These are phyloP conservation scores for Rasamsonia emersonii DNA, from an alignment of 2,329 filamentous ascomycete genomes.

Conservation along the genomic window DNA sequence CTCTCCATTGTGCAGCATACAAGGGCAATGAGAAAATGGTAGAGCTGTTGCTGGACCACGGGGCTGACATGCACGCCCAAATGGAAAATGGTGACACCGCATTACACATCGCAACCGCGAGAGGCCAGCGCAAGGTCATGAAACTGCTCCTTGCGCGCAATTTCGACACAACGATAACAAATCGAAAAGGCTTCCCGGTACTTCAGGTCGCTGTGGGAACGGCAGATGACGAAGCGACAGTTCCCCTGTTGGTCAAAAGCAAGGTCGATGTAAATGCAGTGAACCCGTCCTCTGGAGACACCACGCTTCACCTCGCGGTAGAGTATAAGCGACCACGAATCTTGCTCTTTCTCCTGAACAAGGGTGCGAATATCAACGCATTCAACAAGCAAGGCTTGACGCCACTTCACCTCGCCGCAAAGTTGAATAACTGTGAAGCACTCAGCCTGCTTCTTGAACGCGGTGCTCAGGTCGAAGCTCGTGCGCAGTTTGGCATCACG, in stretches of 20 bases:
- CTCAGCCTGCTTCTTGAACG: constrained; percentile 19
- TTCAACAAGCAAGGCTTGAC: constrained; percentile 18
- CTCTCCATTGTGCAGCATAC: constrained; percentile 22
- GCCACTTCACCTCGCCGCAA: constrained; percentile 20
- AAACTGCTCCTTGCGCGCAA: constrained; percentile 14
- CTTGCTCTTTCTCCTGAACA: constrained; percentile 20
- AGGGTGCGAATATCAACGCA: constrained; percentile 17
- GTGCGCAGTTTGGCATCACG: constrained; percentile 15
- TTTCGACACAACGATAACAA: constrained; percentile 12
- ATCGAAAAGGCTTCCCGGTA: constrained; percentile 13
- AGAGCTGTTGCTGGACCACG: constrained; percentile 18
- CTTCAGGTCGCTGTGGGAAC: constrained; percentile 23
- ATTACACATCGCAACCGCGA: constrained; percentile 19
- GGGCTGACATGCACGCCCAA: constrained; percentile 18
- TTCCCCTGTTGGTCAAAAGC: constrained; percentile 22
- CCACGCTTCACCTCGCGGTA: constrained; percentile 21
- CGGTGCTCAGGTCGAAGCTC: constrained; percentile 16
- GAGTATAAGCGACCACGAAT: constrained; percentile 17
- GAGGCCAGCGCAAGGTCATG: constrained; percentile 20
- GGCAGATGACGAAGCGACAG: constrained; percentile 18
- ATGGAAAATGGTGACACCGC: constrained; percentile 20
- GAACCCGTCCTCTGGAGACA: constrained; percentile 18
- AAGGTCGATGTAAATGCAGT: constrained; percentile 16
- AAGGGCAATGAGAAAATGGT: constrained; percentile 23
- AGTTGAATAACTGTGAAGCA: constrained; percentile 22